Percentiles rank a stretch among this genome's conserved stretches.
Conservation (phyloP, 2,329 filamentous ascomycete genomes). For the Stemphylium vesicarium region DNA sequence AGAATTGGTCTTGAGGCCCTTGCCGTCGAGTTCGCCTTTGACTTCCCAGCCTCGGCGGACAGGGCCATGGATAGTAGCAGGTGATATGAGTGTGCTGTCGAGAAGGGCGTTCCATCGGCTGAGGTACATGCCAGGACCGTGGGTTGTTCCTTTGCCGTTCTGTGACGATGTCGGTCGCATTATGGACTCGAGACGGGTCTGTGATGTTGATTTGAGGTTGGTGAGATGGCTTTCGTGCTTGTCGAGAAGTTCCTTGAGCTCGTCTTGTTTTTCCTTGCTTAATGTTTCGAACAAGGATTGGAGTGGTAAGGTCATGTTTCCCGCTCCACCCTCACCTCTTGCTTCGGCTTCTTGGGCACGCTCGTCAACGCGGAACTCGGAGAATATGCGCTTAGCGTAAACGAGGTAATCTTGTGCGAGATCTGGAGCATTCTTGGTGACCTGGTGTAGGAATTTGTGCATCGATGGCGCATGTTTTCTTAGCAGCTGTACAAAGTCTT, state of each 20-base stretch:
- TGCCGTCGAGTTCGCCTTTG: slow-evolving; percentile 46
- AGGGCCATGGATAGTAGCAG: slow-evolving; percentile 59
- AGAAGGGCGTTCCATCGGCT: slow-evolving; percentile 74
- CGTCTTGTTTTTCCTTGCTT: slow-evolving; percentile 52
- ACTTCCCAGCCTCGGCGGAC: slow-evolving; percentile 56
- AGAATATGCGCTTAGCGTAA: slow-evolving; percentile 66
- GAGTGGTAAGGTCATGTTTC: slow-evolving; percentile 52
- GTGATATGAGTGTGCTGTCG: slow-evolving; percentile 72
- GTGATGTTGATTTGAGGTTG: slow-evolving; percentile 21
- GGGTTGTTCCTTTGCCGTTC: slow-evolving; percentile 49
- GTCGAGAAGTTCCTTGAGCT: slow-evolving; percentile 62
- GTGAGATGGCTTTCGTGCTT: slow-evolving; percentile 66
- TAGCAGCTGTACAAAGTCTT: slow-evolving; percentile 73
- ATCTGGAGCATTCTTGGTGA: slow-evolving; percentile 71
- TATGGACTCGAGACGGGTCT: slow-evolving; percentile 62
- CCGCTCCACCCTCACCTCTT: slow-evolving; percentile 42
- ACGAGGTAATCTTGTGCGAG: slow-evolving; percentile 65
- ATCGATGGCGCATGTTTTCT: slow-evolving; percentile 67
- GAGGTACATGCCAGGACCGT: slow-evolving; percentile 75
- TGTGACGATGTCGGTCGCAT: slow-evolving; percentile 44
- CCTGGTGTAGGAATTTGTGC: slow-evolving; percentile 74
- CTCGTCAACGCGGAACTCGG: slow-evolving; percentile 59
- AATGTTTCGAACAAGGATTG: slow-evolving; percentile 56
- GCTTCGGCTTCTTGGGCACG: slow-evolving; percentile 24
- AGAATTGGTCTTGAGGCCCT: slow-evolving; percentile 35